Evolutionary conservation across 306 rosid species (phyloP), one percentile per base, ranked within the genome.

Genomic region (Lotus japonicus): DNA sequence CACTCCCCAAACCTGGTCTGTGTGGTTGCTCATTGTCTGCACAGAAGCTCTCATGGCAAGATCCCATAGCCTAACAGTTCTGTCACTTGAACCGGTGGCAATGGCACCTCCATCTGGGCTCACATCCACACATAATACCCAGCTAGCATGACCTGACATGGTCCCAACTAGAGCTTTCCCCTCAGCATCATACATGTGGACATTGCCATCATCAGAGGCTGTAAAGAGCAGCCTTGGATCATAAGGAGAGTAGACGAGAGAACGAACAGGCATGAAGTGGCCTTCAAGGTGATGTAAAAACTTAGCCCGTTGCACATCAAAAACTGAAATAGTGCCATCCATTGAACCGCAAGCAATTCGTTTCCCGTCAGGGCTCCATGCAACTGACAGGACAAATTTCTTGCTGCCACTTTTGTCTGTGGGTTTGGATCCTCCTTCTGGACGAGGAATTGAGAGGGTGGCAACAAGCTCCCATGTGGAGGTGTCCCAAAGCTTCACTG

Each of bases 1-100:
- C 78, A 95, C 97, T 17, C 86, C 95, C 99, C 99, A 95, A 5
- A 95, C 99, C 82, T 90, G 99, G 74, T 95, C 99, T 4, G 82
- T 63, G 54, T 95, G 99, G 83, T 88, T 95, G 80, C 89, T 87
- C 96, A 90, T 95, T 13, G 99, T 95, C 83, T 95, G 99, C 48
- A 95, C 97, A 14, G 99, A 87, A 0, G 87, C 90, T 74, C 96
- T 84, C 97, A 83, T 90, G 60, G 58, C 66, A 66, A 95, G 82
- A 79, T 95, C 99, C 99, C 99, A 95, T 1, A 95, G 88, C 88
- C 95, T 82, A 51, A 95, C 96, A 5, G 99, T 90, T 81, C 88
- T 76, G 66, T 95, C 99, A 18, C 99, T 95, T 5, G 97, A 95
- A 26, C 99, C 99, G 0, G 99, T 90, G 31, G 97, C 99, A 39